Evolutionary conservation across 2,329 filamentous ascomycete species (phyloP).

Genomic region (Moelleriella libera): DNA sequence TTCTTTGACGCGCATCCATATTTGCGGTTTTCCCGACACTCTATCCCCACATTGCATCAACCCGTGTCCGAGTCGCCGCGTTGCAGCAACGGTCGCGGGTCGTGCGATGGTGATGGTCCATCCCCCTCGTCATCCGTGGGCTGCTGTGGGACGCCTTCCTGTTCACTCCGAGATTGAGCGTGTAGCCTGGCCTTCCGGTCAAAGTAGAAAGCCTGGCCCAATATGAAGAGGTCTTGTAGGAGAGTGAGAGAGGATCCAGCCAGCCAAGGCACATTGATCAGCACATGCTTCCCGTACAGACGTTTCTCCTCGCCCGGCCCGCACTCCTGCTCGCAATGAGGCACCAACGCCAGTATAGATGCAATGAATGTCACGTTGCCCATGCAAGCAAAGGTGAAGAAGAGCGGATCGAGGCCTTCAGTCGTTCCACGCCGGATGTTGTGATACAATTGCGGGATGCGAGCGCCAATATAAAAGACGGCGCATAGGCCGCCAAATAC

Average conservation of each 20-base stretch:
- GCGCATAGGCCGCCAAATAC: conserved; percentile 91
- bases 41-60: conserved; percentile 4
- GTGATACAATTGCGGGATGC: conserved; percentile 78
- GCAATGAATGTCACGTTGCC: conserved; percentile 90
- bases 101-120: conserved; percentile 14
- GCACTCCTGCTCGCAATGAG: conserved; percentile 50
- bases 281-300: conserved; percentile 69
- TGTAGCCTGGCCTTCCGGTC: conserved; percentile 14
- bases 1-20: too few species aligned
- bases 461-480: conserved; percentile 73
- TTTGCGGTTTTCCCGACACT: too few species aligned
- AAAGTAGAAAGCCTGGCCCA: conserved; percentile 87
- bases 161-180: conserved; percentile 3
- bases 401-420: conserved; percentile 84
- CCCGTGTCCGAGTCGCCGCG: conserved; percentile 12
- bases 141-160: conserved; percentile 11
- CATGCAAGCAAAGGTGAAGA: conserved; percentile 92
- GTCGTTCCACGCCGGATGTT: conserved; percentile 90
- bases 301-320: conserved; percentile 45
- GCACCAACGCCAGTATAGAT: conserved; percentile 82
- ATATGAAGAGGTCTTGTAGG: conserved; percentile 72
- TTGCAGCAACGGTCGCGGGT: conserved; percentile 24
- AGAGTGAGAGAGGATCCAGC: conserved; percentile 80
- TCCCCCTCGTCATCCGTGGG: conserved; percentile 13
- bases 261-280: conserved; percentile 85